Conservation (phyloP, 176 grass and related monocot genomes). For the Lolium rigidum region DNA sequence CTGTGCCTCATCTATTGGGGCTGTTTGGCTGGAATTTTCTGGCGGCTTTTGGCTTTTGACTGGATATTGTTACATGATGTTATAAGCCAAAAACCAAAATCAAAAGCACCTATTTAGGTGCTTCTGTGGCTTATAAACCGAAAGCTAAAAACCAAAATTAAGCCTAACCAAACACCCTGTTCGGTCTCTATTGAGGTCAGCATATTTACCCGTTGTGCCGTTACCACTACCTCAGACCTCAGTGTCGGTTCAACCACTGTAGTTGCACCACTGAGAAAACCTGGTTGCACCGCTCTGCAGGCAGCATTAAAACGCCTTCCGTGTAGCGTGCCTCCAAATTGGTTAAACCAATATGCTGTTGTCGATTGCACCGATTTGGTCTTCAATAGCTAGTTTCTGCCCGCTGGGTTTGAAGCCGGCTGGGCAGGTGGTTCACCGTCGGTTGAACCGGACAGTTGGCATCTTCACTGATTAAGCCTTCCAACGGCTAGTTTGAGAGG, state of each 20-base stretch:
- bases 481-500: too few species aligned
- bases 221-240: neutral
- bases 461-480: neutral
- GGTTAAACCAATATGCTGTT: neutral
- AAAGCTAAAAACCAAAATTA: too few species aligned
- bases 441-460: neutral
- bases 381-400: neutral
- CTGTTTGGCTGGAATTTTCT: too few species aligned
- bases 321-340: slow-evolving; percentile 3
- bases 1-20: too few species aligned
- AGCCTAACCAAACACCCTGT: too few species aligned
- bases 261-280: neutral
- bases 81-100: too few species aligned
- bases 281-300: neutral
- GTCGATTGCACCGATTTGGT: neutral
- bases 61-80: too few species aligned
- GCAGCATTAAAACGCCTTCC: neutral
- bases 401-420: neutral
- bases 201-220: too few species aligned
- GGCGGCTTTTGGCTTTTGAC: too few species aligned
- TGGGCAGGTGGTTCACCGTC: neutral
- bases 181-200: too few species aligned
- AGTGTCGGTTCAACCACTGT: neutral
- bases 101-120: too few species aligned
- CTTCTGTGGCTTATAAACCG: too few species aligned